Base-by-base conservation (phyloP, 2,329 filamentous ascomycete species). In the Malbranchea zuffiana region DNA sequence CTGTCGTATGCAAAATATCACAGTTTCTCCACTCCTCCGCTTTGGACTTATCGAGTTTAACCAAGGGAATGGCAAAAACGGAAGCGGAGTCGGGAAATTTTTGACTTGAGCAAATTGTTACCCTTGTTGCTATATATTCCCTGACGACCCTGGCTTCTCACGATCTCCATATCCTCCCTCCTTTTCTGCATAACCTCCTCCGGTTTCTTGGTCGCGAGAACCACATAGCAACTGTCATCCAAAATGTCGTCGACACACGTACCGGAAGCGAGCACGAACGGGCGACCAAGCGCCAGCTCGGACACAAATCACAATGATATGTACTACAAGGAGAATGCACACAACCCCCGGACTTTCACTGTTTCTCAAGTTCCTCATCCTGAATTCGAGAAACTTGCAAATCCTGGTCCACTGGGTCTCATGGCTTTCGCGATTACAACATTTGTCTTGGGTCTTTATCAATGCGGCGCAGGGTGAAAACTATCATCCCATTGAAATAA, bases 361-460 rank as follows among this genome's bases (percentile, higher is more conserved):
- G 39, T 40, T 8, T 44, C 41, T 24, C 29, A 39, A 15, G 39
- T 44, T 17, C 32, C 39, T 15, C 27, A 23, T 27, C 44, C 36
- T 31, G 27, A 39, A 1, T 42, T 39, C 25, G 28, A 24, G 19
- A 40, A 44, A 23, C 36, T 41, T 50, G 73, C 65, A 52, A 76
- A 77, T 53, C 73, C 74, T 31, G 72, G 72, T 40, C 73, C 73
- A 6, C 63, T 77, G 15, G 73, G 73, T 39, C 65, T 77, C 31
- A 68, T 72, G 34, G 73, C 71, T 59, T 80, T 80, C 57, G 74
- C 75, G n/a, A 52, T 76, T 45, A 78, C 76, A 6, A 78, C 75
- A 6, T 78, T 80, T 50, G 65, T 74, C 10, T 64, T 80, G 23
- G 66, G 65, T 17, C 50, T 71, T 1, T 64, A 64, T 43, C 55